Evolutionary conservation across 2,329 filamentous ascomycete species (phyloP), one percentile per base, ranked within the genome.

Genomic region (Cladosporium sp.): DNA sequence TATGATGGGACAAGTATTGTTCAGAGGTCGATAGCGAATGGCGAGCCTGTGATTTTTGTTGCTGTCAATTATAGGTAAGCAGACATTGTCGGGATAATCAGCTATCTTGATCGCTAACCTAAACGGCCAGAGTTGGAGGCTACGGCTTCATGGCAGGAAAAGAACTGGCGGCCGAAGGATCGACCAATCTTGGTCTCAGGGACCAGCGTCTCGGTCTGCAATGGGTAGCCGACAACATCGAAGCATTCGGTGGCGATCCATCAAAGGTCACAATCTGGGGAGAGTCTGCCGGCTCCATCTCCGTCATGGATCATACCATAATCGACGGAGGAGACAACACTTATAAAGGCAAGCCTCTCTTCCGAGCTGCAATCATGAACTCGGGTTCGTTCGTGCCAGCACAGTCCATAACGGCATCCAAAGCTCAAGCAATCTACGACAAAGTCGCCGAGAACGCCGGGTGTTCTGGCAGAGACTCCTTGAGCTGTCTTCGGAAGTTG

Each of bases 361-460:
- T 94, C 81, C 83, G 87, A 25, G 89, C 78, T 1, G 89, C 79
- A 25, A 92, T 93, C 65, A 92, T 94, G 89, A 83, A 88, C 74
- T 89, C 85, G 2, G 88, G 88, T 2, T 84, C 80, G 59, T 71
- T 87, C 2, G 73, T 84, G 0, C 87, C 87, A 0, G 80, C 86
- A 0, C 82, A 85, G 25, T 40, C 51, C 5, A 62, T 63, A 20
- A 63, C 90, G 65, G 81, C 82, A 30, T 73, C 77, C 11, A 89
- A 90, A 70, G 84, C 80, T 0, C 88, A 92, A 68, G 77, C 71
- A 1, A 74, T 89, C 15, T 51, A 74, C 59, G 67, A 80, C 55
- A 65, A 73, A 17, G 80, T 83, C 3, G 77, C 81, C 3, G 61
- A 69, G 9, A 69, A 69, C 42, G 79, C 78, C 12, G 78, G 78